These are phyloP conservation scores for Spergularia marina DNA, from an alignment of 148 eudicot genomes.

Conservation along the genomic window DNA sequence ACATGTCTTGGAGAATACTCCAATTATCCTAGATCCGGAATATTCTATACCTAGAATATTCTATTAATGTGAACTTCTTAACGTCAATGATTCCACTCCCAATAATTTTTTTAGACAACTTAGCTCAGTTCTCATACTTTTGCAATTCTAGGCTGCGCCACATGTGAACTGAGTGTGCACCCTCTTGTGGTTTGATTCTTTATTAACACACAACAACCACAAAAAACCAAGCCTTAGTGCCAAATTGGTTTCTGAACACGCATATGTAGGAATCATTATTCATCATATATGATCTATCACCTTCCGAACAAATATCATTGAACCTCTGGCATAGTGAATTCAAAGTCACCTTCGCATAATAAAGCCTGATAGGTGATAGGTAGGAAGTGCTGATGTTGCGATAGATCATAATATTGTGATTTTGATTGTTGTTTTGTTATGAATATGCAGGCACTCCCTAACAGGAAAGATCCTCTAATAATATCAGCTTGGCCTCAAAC, in stretches of 20 bases:
- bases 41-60: too few species aligned
- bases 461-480: slow-evolving; percentile 70
- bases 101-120: not conserved
- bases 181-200: not conserved
- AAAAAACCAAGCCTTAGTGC: too few species aligned
- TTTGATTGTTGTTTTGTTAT: slow-evolving; percentile 1
- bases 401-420: not conserved
- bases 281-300: not conserved
- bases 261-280: not conserved
- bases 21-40: too few species aligned
- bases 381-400: not conserved
- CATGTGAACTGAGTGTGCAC: not conserved
- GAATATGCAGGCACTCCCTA: slow-evolving; percentile 69
- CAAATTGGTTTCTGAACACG: not conserved
- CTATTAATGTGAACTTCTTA: not conserved
- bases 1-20: too few species aligned
- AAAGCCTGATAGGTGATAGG: not conserved
- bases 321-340: not conserved
- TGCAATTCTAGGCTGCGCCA: not conserved
- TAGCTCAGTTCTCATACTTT: not conserved
- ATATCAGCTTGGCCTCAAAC: slow-evolving; percentile 81
- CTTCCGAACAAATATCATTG: not conserved
- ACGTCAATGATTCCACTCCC: not conserved
- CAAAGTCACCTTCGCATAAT: not conserved
- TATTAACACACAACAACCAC: not conserved